These are phyloP conservation scores for Talaromyces islandicus DNA, from an alignment of 2,329 filamentous ascomycete genomes.

Conservation along the genomic window DNA sequence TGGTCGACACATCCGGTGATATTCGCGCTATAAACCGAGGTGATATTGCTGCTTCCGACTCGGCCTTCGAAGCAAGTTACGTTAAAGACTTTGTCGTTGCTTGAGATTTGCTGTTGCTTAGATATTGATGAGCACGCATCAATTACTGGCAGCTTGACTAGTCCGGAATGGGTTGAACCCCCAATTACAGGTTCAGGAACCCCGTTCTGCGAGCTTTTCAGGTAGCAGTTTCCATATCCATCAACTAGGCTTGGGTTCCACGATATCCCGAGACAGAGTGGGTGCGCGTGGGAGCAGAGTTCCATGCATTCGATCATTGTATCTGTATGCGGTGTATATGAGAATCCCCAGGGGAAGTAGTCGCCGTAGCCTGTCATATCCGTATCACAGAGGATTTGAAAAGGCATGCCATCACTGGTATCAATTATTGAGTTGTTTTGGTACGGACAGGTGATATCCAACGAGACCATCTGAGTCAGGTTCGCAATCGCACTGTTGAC, in stretches of 20 bases:
- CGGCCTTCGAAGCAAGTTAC: conserved; percentile 2
- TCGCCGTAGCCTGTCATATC: conserved; percentile 4
- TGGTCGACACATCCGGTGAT: neutral
- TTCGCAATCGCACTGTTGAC: conserved; percentile 7
- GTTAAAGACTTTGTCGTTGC: neutral
- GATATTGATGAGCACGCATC: neutral
- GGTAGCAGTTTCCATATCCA: conserved; percentile 7
- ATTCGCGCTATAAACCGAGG: conserved; percentile 4
- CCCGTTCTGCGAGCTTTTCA: neutral
- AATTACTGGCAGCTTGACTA: neutral
- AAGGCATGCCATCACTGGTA: neutral
- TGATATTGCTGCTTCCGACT: neutral
- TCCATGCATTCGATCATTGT: conserved; percentile 7
- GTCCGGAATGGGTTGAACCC: neutral
- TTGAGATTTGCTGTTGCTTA: neutral
- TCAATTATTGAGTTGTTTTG: conserved; percentile 2
- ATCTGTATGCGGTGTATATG: conserved; percentile 1
- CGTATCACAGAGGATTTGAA: neutral
- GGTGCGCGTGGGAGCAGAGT: neutral
- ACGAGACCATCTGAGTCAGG: neutral
- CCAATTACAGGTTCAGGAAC: neutral
- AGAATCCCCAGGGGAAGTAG: neutral
- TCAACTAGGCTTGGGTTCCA: neutral
- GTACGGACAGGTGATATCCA: neutral
- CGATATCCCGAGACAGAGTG: neutral